Evolutionary conservation across 2,329 filamentous ascomycete species (phyloP).

Genomic region (Pseudocercospora musae): DNA sequence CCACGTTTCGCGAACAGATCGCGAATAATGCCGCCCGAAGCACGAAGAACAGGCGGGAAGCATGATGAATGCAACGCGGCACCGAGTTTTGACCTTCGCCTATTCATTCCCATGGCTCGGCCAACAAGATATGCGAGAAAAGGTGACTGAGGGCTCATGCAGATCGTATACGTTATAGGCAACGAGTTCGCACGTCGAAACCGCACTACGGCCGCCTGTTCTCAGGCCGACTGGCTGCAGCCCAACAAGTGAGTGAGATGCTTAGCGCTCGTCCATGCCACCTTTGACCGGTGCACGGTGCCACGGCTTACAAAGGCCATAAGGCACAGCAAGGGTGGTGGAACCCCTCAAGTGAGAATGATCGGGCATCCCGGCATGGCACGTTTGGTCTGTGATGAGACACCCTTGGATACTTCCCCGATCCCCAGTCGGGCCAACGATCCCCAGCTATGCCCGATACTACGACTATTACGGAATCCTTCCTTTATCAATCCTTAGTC

Average conservation of each 20-base stretch:
- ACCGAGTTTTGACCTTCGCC: not conserved
- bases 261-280: constrained; percentile 6
- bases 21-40: not conserved
- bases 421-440: too few relatives aligned
- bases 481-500: too few relatives aligned
- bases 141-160: not conserved
- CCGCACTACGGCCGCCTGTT: not conserved
- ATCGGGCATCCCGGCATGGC: not conserved
- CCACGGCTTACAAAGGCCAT: constrained; percentile 11
- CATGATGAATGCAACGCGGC: not conserved
- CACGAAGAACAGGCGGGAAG: not conserved
- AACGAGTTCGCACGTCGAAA: not conserved
- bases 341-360: not conserved
- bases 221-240: not conserved
- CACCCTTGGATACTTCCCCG: too few relatives aligned
- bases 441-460: too few relatives aligned
- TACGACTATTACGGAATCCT: too few relatives aligned
- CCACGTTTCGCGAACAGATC: not conserved
- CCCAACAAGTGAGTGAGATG: not conserved
- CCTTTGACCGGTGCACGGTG: constrained; percentile 9
- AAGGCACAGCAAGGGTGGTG: constrained; percentile 8
- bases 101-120: not conserved
- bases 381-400: constrained; percentile 2
- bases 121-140: not conserved
- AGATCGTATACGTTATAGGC: constrained; percentile 4